Evolutionary conservation across 2,329 filamentous ascomycete genomes (phyloP), one percentile per base, ranked within the genome.

Genomic region (Talaromyces sp.): DNA sequence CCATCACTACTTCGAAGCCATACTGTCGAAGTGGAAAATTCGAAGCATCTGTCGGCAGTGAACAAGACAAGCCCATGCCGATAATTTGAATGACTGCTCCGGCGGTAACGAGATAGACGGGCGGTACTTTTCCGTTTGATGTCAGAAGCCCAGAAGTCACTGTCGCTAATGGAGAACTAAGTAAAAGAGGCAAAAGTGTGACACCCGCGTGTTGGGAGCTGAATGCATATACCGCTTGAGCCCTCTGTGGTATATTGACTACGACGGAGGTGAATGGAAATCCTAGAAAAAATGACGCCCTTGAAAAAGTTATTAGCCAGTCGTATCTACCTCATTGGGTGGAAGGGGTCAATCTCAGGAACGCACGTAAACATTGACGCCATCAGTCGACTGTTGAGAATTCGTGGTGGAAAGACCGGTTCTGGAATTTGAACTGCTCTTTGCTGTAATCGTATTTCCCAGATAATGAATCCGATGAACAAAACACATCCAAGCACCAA

Each of bases 231-330:
- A 78, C 74, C 2, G 72, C 71, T 60, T 79, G 78, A 33, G 73
- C 72, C 37, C 75, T 68, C 65, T 80, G 77, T 2, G 77, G 77
- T 16, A 77, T 71, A 63, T 75, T 76, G 69, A 81, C 69, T 9
- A 65, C 31, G 3, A 62, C 54, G 11, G 60, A 58, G 19, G 43
- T 65, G 16, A 62, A 65, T 33, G 64, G 60, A 43, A 62, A 62
- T 2, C 64, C 60, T 2, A 76, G 74, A 66, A 78, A 79, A 5
- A 67, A 68, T 22, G 64, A 59, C 14, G 64, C 54, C 13, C 64
- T 65, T 37, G 1, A 4, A 37, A 14, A 2, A 13, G 8, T 59
- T 9, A 1, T 3, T 22, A 13, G 33, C 47, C 35, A 47, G 33
- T 19, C 16, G 2, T 5, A 19, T n/a, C 19, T 8, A 33, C 19